Evolutionary conservation across 257 asterid species (phyloP).

Genomic region (Solanum neorickii): DNA sequence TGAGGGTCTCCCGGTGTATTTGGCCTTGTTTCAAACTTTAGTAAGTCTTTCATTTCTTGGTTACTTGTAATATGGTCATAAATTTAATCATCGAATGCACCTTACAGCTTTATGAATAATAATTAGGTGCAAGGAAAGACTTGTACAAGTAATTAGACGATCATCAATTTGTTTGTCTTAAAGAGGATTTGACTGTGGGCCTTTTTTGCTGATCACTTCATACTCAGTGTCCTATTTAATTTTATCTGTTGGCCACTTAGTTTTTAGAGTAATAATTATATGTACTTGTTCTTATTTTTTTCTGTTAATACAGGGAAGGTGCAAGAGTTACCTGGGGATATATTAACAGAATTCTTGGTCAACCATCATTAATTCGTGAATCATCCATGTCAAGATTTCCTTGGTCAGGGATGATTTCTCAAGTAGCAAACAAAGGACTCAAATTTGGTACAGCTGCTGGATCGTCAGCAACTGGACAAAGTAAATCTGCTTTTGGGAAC

Average conservation of each 20-base stretch:
- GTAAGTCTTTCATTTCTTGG: not conserved
- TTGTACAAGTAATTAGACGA: not conserved
- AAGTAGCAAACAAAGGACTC: slow-evolving; percentile 37
- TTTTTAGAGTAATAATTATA: not conserved
- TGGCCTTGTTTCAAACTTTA: not conserved
- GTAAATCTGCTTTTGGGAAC: slow-evolving; percentile 54
- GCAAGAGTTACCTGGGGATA: slow-evolving; percentile 93
- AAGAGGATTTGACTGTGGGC: not conserved
- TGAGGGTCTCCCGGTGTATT: not conserved
- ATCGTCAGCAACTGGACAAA: slow-evolving; percentile 27
- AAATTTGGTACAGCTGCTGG: slow-evolving; percentile 40
- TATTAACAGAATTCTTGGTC: slow-evolving; percentile 89
- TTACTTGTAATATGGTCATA: not conserved
- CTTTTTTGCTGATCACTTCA: not conserved
- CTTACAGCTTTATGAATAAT: not conserved
- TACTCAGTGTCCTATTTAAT: not conserved
- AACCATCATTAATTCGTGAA: slow-evolving; percentile 97
- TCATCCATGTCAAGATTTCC: slow-evolving; percentile 87
- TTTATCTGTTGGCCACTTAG: not conserved
- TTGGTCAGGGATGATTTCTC: slow-evolving; percentile 71
- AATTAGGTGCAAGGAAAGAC: not conserved
- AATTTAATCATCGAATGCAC: not conserved
- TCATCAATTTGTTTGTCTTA: not conserved
- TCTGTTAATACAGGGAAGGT: slow-evolving; percentile 69
- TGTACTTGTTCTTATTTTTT: not conserved